A percentile compares a stretch with the other conserved stretches of the same genome.
These are phyloP conservation scores for Pestalotiopsis sp. DNA, from an alignment of 2,329 filamentous ascomycete genomes.

Conservation along the genomic window DNA sequence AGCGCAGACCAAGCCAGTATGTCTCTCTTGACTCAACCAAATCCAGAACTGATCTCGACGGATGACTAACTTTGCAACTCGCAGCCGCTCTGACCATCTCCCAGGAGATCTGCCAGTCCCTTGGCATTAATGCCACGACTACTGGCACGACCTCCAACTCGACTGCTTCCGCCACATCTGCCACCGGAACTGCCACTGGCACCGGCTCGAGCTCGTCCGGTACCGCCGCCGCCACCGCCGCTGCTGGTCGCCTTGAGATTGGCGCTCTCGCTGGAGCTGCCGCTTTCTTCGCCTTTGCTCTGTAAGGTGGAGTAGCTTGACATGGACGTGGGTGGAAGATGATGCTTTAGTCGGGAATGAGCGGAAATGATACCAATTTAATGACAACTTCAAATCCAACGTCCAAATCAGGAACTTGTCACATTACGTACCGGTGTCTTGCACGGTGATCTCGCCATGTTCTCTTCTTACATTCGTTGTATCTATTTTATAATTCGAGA, in stretches of 20 bases:
- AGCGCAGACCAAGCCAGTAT: conserved; percentile 35
- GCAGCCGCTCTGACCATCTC: conserved; percentile 11
- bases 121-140: not conserved
- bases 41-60: not conserved
- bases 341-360: not conserved
- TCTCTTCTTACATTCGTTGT: conserved; percentile 13
- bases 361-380: conserved; percentile 2
- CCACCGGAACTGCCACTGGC: conserved; percentile 13
- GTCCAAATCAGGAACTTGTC: not conserved
- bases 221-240: conserved; percentile 22
- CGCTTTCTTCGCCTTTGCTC: conserved; percentile 31
- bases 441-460: not conserved
- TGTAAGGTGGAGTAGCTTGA: conserved; percentile 23
- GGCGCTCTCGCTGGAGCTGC: conserved; percentile 33
- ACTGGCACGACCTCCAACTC: not conserved
- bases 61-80: not conserved
- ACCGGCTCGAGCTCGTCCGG: conserved; percentile 18
- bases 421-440: not conserved
- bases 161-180: conserved; percentile 10
- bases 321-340: not conserved
- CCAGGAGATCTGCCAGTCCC: conserved; percentile 11
- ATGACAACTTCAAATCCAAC: not conserved
- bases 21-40: conserved; percentile 7
- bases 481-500: not conserved
- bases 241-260: conserved; percentile 26